Evolutionary conservation across 202 grass and related monocot species (phyloP).

Genomic region (Musa balbisiana): DNA sequence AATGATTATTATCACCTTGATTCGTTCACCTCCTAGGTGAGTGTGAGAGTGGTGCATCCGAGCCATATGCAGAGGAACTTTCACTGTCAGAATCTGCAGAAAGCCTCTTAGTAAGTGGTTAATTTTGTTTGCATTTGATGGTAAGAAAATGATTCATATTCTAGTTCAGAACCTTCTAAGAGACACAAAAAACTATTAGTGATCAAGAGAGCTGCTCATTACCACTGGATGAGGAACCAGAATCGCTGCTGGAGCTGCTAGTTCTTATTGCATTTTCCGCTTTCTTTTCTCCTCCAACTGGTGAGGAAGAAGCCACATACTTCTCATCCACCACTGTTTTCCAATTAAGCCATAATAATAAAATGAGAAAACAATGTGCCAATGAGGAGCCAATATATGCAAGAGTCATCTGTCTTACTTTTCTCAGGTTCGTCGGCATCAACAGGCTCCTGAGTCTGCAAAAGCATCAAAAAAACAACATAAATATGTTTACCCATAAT

Average conservation of each 20-base stretch:
- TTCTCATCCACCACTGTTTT: slow-evolving; percentile 4
- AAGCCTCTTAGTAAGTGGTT: background rate
- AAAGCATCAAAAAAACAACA: background rate
- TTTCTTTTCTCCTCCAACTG: background rate
- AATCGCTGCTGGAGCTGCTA: slow-evolving; percentile 9
- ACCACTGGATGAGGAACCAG: slow-evolving; percentile 18
- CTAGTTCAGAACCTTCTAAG: background rate
- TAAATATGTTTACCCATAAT: background rate
- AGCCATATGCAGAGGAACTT: slow-evolving; percentile 15
- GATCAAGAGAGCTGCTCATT: background rate
- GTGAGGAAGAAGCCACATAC: slow-evolving; percentile 8
- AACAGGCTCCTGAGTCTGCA: background rate
- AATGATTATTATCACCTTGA: background rate
- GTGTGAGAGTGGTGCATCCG: slow-evolving; percentile 8
- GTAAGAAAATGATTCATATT: background rate
- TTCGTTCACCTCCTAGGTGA: background rate
- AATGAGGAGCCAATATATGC: background rate
- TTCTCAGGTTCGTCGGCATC: background rate
- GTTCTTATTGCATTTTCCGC: background rate
- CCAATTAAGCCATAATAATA: background rate
- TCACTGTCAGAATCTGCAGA: slow-evolving; percentile 16
- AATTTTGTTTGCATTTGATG: background rate
- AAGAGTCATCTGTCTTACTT: background rate
- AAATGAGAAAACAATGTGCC: background rate
- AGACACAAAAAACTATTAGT: background rate